Evolutionary conservation across 176 grass and related monocot species (phyloP).

Genomic region (Pontederia crassipes): DNA sequence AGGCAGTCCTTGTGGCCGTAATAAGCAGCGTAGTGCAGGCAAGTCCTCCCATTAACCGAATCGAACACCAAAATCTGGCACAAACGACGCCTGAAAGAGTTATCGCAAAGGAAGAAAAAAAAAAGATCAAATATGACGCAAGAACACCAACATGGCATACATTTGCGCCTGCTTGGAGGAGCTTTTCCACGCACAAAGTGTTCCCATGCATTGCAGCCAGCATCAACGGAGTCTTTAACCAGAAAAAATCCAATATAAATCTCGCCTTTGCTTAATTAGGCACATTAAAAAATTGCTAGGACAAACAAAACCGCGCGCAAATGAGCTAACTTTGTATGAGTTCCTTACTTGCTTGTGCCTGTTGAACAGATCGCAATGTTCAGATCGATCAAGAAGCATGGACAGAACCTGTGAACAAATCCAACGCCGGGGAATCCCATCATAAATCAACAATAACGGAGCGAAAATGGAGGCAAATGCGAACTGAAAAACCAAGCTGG

Average conservation of each 20-base stretch:
- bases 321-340: not conserved
- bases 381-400: slow-evolving; percentile 3
- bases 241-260: not conserved
- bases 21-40: slow-evolving; percentile 15
- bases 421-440: not conserved
- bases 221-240: slow-evolving; percentile 12
- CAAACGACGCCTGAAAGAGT: not conserved
- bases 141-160: not conserved
- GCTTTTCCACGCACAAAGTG: slow-evolving; percentile 10
- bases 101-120: not conserved
- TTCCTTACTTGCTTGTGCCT: slow-evolving; percentile 7
- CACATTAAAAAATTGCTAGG: not conserved
- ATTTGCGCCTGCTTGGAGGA: slow-evolving; percentile 13
- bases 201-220: slow-evolving; percentile 19
- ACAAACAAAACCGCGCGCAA: not conserved
- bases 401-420: not conserved
- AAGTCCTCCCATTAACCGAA: slow-evolving; percentile 12
- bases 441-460: not conserved
- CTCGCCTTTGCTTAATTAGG: not conserved
- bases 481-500: not conserved
- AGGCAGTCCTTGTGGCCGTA: slow-evolving; percentile 12
- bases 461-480: not conserved
- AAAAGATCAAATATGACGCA: not conserved
- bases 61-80: slow-evolving; percentile 19
- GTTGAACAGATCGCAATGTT: slow-evolving; percentile 2